phyloP scores from a whole-genome alignment of 1,284 basidiomycete species.

The Sanghuangporus baumii region DNA sequence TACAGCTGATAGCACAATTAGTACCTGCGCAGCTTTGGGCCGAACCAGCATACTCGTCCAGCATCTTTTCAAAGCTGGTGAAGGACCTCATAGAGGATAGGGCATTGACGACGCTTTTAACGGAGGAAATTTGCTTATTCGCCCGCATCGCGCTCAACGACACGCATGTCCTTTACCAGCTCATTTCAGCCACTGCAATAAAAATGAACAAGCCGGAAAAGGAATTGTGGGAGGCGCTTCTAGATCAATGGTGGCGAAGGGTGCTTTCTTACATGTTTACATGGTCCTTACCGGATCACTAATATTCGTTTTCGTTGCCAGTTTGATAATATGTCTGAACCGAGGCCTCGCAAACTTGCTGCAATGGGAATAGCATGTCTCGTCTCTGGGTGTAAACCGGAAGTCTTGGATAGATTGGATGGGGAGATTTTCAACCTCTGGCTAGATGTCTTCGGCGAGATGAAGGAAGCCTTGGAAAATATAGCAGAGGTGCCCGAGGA shows the following conservation, averaged over 20 bases:
- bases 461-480: slow-evolving; percentile 60
- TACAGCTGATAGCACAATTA: slow-evolving; percentile 57
- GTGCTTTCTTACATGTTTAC: slow-evolving; percentile 32
- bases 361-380: slow-evolving; percentile 72
- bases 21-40: slow-evolving; percentile 61
- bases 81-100: slow-evolving; percentile 58
- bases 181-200: slow-evolving; percentile 56
- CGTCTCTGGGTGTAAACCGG: slow-evolving; percentile 60
- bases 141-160: slow-evolving; percentile 64
- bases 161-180: slow-evolving; percentile 55
- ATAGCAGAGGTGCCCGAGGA: slow-evolving; percentile 36
- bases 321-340: slow-evolving; percentile 85
- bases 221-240: slow-evolving; percentile 54
- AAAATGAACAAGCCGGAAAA: slow-evolving; percentile 42
- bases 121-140: slow-evolving; percentile 62
- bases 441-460: slow-evolving; percentile 85
- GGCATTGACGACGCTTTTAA: slow-evolving; percentile 47
- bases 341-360: slow-evolving; percentile 63
- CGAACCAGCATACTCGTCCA: slow-evolving; percentile 62
- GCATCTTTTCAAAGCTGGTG: slow-evolving; percentile 58
- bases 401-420: slow-evolving; percentile 64
- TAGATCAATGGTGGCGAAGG: slow-evolving; percentile 78
- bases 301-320: slow-evolving; percentile 27
- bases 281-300: not conserved
- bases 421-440: slow-evolving; percentile 83